A percentile compares a stretch with the other conserved stretches of the same genome.
These are phyloP conservation scores for Protomyces gravidus DNA, from an alignment of 1,139 yeast species.

Conservation along the genomic window DNA sequence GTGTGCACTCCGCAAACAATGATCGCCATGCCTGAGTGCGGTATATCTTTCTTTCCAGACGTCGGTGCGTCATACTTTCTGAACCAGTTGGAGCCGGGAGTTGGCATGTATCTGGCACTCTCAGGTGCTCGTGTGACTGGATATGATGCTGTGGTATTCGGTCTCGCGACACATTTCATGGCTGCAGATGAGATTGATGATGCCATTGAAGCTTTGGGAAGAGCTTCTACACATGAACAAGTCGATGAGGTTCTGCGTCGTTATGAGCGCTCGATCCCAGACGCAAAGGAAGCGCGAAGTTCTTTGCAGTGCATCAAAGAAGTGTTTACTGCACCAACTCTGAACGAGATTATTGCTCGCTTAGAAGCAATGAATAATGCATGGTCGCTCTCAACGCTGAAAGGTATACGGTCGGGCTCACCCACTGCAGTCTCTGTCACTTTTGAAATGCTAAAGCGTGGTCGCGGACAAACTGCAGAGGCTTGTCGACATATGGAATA, in stretches of 20 bases:
- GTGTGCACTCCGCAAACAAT: slow-evolving; percentile 83
- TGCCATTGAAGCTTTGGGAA: slow-evolving; percentile 51
- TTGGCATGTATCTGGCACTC: slow-evolving; percentile 80
- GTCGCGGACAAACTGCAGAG: slow-evolving; percentile 55
- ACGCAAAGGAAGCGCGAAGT: slow-evolving; percentile 51
- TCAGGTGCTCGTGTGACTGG: slow-evolving; percentile 79
- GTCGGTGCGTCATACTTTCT: slow-evolving; percentile 90
- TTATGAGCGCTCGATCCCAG: slow-evolving; percentile 57
- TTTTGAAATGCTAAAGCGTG: slow-evolving; percentile 62
- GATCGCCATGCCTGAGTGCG: slow-evolving; percentile 97
- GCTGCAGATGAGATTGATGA: slow-evolving; percentile 59
- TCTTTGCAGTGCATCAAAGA: slow-evolving; percentile 61
- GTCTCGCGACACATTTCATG: slow-evolving; percentile 86
- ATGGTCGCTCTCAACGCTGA: slow-evolving; percentile 60
- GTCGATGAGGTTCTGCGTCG: slow-evolving; percentile 69
- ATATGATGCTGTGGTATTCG: slow-evolving; percentile 67
- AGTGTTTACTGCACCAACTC: slow-evolving; percentile 57
- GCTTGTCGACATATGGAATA: slow-evolving; percentile 69
- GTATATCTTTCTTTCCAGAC: slow-evolving; percentile 93
- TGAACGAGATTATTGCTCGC: slow-evolving; percentile 59
- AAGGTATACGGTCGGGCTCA: slow-evolving; percentile 57
- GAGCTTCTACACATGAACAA: slow-evolving; percentile 51
- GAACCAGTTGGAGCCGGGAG: slow-evolving; percentile 71
- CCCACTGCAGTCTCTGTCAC: slow-evolving; percentile 73
- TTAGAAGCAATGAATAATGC: slow-evolving; percentile 53